Percentiles rank a stretch among this genome's conserved stretches.
Conservation (phyloP, 768 basidiomycete species). For the Serendipita vermifera region DNA sequence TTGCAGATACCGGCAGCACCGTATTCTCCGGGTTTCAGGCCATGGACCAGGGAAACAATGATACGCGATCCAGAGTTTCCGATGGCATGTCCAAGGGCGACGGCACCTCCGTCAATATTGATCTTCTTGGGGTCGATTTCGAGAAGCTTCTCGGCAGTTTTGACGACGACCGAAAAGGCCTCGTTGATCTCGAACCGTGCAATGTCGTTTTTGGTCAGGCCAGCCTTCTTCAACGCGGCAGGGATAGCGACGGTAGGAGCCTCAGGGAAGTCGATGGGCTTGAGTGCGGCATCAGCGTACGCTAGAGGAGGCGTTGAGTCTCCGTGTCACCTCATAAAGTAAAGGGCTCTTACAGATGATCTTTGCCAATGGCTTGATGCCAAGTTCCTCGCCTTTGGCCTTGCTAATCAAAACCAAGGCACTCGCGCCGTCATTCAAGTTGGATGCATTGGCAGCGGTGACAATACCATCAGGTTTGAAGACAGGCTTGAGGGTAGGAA, state of each 20-base stretch:
- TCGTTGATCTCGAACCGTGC: slow-evolving; percentile 94
- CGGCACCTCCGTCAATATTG: slow-evolving; percentile 87
- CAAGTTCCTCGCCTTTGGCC: slow-evolving; percentile 82
- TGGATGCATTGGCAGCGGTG: slow-evolving; percentile 94
- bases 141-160: slow-evolving; percentile 80
- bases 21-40: slow-evolving; percentile 84
- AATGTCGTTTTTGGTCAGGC: slow-evolving; percentile 70
- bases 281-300: slow-evolving; percentile 92
- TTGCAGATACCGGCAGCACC: slow-evolving; percentile 96
- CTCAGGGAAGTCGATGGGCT: slow-evolving; percentile 92
- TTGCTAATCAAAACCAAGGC: slow-evolving; percentile 92
- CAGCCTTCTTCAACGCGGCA: slow-evolving; percentile 73
- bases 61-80: slow-evolving; percentile 94
- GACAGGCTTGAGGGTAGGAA: slow-evolving; percentile 73
- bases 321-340: slow-evolving; percentile 3
- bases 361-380: slow-evolving; percentile 85
- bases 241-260: slow-evolving; percentile 91
- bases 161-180: slow-evolving; percentile 90
- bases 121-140: slow-evolving; percentile 76
- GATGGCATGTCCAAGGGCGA: slow-evolving; percentile 91
- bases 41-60: slow-evolving; percentile 82
- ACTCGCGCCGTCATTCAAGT: slow-evolving; percentile 90
- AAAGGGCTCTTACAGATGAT: slow-evolving; percentile 60
- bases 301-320: slow-evolving; percentile 36
- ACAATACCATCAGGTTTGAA: slow-evolving; percentile 81